Evolutionary conservation across 2,329 filamentous ascomycete species (phyloP).

Genomic region (Talaromyces sp.): DNA sequence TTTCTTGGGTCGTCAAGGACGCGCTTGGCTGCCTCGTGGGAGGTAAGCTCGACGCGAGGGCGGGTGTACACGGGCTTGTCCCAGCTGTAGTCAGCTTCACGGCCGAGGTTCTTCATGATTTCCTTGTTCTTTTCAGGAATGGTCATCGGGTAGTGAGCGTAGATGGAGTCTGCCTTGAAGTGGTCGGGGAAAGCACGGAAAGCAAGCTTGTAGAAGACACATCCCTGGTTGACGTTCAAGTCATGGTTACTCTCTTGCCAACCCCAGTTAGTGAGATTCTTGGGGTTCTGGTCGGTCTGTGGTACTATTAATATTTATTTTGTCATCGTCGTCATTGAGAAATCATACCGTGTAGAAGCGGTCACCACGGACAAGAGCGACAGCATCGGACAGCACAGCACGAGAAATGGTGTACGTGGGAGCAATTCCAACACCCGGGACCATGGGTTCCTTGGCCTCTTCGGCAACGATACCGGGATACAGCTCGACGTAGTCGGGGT

Average conservation of each 20-base stretch:
- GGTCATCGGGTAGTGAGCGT: conserved; percentile 70
- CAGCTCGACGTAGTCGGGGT: conserved; percentile 63
- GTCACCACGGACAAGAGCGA: conserved; percentile 54
- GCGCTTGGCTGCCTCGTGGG: conserved; percentile 57
- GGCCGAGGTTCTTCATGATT: conserved; percentile 63
- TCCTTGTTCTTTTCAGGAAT: conserved; percentile 67
- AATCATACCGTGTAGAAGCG: conserved; percentile 61
- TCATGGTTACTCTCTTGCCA: conserved; percentile 71
- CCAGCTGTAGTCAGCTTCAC: conserved; percentile 66
- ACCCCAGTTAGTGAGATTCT: conserved; percentile 77
- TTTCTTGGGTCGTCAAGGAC: conserved; percentile 57
- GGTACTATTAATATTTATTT: background rate
- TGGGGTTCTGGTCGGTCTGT: conserved; percentile 63
- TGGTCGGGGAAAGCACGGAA: conserved; percentile 73
- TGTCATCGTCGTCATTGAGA: background rate
- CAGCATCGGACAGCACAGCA: conserved; percentile 40
- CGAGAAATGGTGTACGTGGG: conserved; percentile 35
- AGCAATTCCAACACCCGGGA: conserved; percentile 33
- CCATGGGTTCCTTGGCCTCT: conserved; percentile 33
- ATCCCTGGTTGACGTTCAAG: conserved; percentile 69
- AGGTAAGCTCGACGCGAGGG: conserved; percentile 52
- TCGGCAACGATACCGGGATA: conserved; percentile 60
- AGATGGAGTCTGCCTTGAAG: conserved; percentile 72
- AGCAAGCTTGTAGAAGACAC: conserved; percentile 80
- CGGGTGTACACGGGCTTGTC: conserved; percentile 53